phyloP scores from a whole-genome alignment of 352 stramenopile genomes.

The Globisporangium cystogenes region DNA sequence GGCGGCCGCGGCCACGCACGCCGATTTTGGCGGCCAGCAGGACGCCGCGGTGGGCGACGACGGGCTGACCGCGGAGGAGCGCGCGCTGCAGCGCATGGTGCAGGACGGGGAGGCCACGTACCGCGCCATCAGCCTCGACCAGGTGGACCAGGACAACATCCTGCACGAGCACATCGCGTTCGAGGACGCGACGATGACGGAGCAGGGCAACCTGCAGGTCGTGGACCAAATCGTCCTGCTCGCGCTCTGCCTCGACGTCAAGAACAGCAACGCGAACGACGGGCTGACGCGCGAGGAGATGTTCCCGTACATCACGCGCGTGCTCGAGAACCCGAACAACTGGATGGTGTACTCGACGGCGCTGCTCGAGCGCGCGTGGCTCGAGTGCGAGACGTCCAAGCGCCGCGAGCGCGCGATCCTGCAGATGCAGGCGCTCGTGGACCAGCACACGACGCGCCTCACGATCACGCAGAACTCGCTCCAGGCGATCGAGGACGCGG shows the following conservation, averaged over 20 bases:
- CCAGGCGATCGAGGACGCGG: constrained; percentile 85
- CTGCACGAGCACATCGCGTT: constrained; percentile 92
- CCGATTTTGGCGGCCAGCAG: constrained; percentile 56
- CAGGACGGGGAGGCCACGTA: constrained; percentile 64
- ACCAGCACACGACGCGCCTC: constrained; percentile 93
- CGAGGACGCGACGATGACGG: constrained; percentile 51
- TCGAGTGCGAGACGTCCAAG: constrained; percentile 93
- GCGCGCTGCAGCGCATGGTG: constrained; percentile 53
- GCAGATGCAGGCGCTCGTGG: constrained; percentile 95
- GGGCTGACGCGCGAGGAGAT: constrained; percentile 95
- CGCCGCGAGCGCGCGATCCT: constrained; percentile 92
- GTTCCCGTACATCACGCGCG: constrained; percentile 91
- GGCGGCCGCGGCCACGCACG: constrained; percentile 50
- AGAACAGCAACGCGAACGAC: constrained; percentile 95
- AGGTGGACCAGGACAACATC: constrained; percentile 87
- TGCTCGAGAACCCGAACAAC: constrained; percentile 92
- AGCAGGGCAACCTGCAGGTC: constrained; percentile 71
- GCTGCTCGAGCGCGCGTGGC: constrained; percentile 90
- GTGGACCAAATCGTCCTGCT: constrained; percentile 90
- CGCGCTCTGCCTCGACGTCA: constrained; percentile 95
- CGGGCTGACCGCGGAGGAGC: constrained; percentile 41
- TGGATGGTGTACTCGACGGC: constrained; percentile 96
- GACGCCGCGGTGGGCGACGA: constrained; percentile 16
- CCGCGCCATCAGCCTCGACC: constrained; percentile 81
- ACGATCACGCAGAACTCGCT: constrained; percentile 88